Percentiles rank a stretch among this genome's conserved stretches.
Conservation (phyloP, 192 early-diverging fungal species). For the Geosiphon pyriformis region DNA sequence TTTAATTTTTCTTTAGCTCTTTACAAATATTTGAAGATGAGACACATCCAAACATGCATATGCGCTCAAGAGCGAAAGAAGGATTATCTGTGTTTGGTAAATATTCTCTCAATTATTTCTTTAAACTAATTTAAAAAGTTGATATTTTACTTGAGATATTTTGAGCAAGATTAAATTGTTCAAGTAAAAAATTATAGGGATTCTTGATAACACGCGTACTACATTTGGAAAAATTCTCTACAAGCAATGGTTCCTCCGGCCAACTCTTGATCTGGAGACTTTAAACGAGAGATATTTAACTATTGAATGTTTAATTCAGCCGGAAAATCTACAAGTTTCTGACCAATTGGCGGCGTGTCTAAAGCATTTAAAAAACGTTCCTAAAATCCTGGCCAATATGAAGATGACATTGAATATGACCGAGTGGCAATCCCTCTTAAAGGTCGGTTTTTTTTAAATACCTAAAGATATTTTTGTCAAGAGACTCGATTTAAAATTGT, state of each 20-base stretch:
- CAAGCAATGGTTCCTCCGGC: constrained; percentile 64
- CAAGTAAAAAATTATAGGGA: constrained; percentile 35
- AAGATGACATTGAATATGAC: constrained; percentile 39
- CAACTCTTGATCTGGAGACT: constrained; percentile 42
- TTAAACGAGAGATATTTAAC: constrained; percentile 51
- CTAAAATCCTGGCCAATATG: constrained; percentile 38
- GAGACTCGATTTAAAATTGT: no score
- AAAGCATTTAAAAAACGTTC: constrained; percentile 45
- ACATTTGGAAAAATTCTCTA: constrained; percentile 49
- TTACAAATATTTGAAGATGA: constrained; percentile 72
- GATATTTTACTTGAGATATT: no score
- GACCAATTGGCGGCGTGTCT: constrained; percentile 42
- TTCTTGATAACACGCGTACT: constrained; percentile 60
- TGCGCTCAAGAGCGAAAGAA: constrained; percentile 53
- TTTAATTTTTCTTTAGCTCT: constrained; percentile 48
- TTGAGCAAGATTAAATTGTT: not conserved
- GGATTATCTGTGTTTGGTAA: constrained; percentile 72
- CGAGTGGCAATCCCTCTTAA: constrained; percentile 59
- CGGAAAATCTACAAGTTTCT: constrained; percentile 37
- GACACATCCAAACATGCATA: constrained; percentile 79
- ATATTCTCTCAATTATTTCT: constrained; percentile 6
- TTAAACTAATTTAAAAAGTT: no score
- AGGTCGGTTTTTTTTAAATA: constrained; percentile 35
- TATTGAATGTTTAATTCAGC: constrained; percentile 45
- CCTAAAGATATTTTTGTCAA: no score